A percentile compares a stretch with the other conserved stretches of the same genome.
These are phyloP conservation scores for Amanita jacksonii DNA, from an alignment of 768 basidiomycete genomes.

Conservation along the genomic window DNA sequence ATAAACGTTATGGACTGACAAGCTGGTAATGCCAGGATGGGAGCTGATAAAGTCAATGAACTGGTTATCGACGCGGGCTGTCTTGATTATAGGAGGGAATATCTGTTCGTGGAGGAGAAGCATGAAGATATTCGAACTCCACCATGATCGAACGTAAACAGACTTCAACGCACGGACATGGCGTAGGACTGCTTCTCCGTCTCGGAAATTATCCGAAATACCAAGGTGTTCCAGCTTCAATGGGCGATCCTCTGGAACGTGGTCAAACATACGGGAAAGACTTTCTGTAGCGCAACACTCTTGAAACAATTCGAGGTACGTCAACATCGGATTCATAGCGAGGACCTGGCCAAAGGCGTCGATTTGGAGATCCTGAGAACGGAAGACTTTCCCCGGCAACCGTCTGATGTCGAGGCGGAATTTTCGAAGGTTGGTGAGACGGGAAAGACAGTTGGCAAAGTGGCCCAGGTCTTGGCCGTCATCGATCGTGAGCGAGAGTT, in stretches of 20 bases:
- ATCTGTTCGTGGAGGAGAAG: neutral
- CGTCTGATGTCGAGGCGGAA: neutral
- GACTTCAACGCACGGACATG: conserved; percentile 1
- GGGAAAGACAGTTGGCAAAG: neutral
- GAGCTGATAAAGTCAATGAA: neutral
- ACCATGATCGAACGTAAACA: neutral
- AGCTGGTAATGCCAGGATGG: neutral
- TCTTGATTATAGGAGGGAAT: conserved; percentile 1
- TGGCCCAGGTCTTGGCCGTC: neutral
- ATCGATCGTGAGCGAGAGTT: conserved; percentile 1
- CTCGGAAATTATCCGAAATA: neutral
- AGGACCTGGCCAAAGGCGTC: conserved; percentile 1
- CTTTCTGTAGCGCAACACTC: neutral
- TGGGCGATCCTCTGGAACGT: neutral
- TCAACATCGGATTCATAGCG: neutral
- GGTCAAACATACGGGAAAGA: neutral
- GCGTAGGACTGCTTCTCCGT: neutral
- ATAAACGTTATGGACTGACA: neutral
- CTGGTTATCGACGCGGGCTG: neutral
- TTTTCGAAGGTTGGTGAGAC: neutral
- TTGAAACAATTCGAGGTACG: neutral
- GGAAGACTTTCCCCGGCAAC: neutral
- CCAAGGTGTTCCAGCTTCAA: neutral
- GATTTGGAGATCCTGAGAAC: neutral
- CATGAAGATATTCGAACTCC: neutral